These are phyloP conservation scores for Dryas octopetala DNA, from an alignment of 306 rosid genomes.

Conservation along the genomic window DNA sequence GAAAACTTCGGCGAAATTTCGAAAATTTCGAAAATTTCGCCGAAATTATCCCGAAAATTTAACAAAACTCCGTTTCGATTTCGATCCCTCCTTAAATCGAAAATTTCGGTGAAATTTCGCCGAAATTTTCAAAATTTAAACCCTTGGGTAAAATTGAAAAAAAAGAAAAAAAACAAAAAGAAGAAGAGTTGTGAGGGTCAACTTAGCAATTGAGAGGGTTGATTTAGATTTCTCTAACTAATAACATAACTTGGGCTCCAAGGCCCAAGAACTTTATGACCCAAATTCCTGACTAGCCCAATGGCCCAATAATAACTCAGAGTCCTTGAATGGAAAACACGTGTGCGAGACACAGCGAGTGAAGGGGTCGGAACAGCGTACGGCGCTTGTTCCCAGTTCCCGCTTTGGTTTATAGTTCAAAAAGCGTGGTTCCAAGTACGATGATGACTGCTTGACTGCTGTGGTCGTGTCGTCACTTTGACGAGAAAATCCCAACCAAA, in stretches of 20 bases:
- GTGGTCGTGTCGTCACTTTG: not conserved
- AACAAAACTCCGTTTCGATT: no score
- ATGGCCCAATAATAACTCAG: not conserved
- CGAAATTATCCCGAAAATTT: no score
- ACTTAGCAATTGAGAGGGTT: no score
- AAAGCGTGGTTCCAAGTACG: constrained; percentile 4
- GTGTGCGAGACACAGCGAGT: not conserved
- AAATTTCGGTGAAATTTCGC: no score
- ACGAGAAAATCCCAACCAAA: not conserved
- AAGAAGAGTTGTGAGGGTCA: no score
- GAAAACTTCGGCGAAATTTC: no score
- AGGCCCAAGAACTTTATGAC: not conserved
- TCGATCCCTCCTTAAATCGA: no score
- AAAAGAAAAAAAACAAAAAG: no score
- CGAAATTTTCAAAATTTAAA: no score
- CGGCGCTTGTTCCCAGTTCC: constrained; percentile 12
- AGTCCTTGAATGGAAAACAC: not conserved
- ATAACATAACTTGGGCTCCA: not conserved
- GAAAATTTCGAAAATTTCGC: no score
- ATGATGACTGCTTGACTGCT: not conserved
- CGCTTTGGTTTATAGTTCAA: constrained; percentile 17
- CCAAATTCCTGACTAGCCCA: not conserved
- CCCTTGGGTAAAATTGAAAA: no score
- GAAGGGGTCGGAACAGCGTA: not conserved
- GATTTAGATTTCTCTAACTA: not conserved